Conservation (phyloP, 2,329 filamentous ascomycete species). For the Cladosporium colombiae region DNA sequence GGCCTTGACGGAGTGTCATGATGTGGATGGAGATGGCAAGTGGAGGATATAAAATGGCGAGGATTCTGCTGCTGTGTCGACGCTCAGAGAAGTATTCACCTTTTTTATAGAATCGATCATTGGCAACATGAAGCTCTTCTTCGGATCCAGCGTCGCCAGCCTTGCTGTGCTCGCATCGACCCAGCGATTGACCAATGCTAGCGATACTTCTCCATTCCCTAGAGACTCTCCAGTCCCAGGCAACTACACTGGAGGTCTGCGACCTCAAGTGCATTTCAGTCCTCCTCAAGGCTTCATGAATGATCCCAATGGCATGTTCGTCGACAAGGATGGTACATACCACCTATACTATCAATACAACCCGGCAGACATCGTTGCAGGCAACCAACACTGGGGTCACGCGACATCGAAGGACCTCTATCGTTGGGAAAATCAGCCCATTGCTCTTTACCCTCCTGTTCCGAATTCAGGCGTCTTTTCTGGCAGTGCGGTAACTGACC, state of each 20-base stretch:
- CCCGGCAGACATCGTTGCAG: conserved; percentile 48
- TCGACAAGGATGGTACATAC: conserved; percentile 54
- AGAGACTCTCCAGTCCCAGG: conserved; percentile 22
- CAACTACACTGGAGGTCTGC: conserved; percentile 24
- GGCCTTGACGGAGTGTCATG: neutral
- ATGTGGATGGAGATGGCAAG: neutral
- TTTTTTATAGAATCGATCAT: neutral
- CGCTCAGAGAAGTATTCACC: neutral
- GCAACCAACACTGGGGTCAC: conserved; percentile 66
- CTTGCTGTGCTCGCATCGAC: conserved; percentile 11
- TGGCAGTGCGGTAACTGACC: conserved; percentile 60
- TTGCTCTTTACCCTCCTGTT: conserved; percentile 59
- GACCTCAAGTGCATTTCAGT: conserved; percentile 26
- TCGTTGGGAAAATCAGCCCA: conserved; percentile 63
- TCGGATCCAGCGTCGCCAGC: conserved; percentile 7
- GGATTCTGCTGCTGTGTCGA: neutral
- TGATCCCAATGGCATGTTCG: conserved; percentile 48
- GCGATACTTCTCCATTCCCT: conserved; percentile 20
- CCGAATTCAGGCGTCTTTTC: conserved; percentile 48
- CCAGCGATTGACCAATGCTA: neutral
- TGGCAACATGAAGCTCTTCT: conserved; percentile 9
- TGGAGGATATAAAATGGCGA: neutral
- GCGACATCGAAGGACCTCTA: conserved; percentile 62
- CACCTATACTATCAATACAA: conserved; percentile 67
- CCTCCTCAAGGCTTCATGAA: conserved; percentile 51